Percentiles rank a stretch among this genome's conserved stretches.
Evolutionary conservation across 2,329 filamentous ascomycete genomes (phyloP).

Genomic region (Tolypocladium tropicale): DNA sequence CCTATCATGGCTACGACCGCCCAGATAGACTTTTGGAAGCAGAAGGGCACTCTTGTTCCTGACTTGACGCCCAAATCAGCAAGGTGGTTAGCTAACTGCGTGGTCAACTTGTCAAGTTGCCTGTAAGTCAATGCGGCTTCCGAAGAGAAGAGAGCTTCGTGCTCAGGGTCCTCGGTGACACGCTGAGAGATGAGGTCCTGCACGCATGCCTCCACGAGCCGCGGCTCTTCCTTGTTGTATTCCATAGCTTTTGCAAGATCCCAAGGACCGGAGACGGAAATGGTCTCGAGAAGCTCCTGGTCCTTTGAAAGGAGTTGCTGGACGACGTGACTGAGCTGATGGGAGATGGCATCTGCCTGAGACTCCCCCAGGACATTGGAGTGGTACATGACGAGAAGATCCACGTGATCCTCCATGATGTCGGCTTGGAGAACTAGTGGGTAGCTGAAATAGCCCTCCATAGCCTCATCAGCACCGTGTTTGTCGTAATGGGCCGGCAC

Average conservation of each 20-base stretch:
- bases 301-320: not conserved
- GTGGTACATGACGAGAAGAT: conserved; percentile 1
- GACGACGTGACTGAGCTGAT: not conserved
- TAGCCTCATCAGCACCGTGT: not conserved
- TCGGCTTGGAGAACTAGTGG: not conserved
- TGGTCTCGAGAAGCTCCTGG: not conserved
- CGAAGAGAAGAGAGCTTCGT: not conserved
- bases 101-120: not conserved
- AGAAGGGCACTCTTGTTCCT: not conserved
- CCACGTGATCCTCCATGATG: not conserved
- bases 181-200: not conserved
- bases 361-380: not conserved
- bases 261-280: not conserved
- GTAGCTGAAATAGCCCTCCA: conserved; percentile 3
- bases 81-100: not conserved
- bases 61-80: not conserved
- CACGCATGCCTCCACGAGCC: not conserved
- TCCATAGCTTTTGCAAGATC: not conserved
- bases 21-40: not conserved
- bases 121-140: not conserved
- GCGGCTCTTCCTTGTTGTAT: not conserved
- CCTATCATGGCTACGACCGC: conserved; percentile 10
- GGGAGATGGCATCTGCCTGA: not conserved
- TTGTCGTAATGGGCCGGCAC: not conserved
- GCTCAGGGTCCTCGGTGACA: not conserved